phyloP scores from a whole-genome alignment of 2,329 filamentous ascomycete species.

The Xylaria multiplex region DNA sequence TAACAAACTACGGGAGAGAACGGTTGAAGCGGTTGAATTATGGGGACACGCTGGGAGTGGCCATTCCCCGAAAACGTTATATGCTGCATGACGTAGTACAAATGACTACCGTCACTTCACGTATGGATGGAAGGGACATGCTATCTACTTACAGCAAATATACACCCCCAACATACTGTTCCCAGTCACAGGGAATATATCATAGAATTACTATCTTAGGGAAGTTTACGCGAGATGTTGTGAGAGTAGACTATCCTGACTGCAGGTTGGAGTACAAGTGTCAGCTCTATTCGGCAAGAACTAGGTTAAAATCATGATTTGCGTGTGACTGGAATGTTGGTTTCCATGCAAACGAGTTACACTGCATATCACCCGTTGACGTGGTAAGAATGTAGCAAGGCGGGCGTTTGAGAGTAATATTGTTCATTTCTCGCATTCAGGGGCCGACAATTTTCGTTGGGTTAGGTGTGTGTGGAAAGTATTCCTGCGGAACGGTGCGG shows the following conservation, averaged over 20 bases:
- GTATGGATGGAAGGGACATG: not conserved
- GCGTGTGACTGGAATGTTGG: not conserved
- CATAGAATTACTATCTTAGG: not conserved
- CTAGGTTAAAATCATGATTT: not conserved
- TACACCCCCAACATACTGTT: too few relatives aligned
- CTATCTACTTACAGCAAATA: too few relatives aligned
- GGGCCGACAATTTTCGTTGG: not conserved
- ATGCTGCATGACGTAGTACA: constrained; percentile 6
- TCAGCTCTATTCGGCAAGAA: not conserved
- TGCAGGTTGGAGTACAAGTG: not conserved
- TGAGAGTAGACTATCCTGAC: too few relatives aligned
- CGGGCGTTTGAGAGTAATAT: not conserved
- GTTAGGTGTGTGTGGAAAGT: not conserved
- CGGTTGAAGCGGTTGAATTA: constrained; percentile 26
- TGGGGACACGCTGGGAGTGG: constrained; percentile 19
- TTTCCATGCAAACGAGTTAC: not conserved
- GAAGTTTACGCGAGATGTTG: not conserved
- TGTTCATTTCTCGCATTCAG: not conserved
- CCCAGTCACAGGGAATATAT: too few relatives aligned
- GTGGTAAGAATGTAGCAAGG: not conserved
- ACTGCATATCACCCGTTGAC: too few relatives aligned
- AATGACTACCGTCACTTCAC: not conserved
- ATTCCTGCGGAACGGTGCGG: not conserved
- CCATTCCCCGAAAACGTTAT: constrained; percentile 6
- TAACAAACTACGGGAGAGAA: not conserved